phyloP scores from a whole-genome alignment of 2,329 filamentous ascomycete species.

The Aspergillus aculeatus region DNA sequence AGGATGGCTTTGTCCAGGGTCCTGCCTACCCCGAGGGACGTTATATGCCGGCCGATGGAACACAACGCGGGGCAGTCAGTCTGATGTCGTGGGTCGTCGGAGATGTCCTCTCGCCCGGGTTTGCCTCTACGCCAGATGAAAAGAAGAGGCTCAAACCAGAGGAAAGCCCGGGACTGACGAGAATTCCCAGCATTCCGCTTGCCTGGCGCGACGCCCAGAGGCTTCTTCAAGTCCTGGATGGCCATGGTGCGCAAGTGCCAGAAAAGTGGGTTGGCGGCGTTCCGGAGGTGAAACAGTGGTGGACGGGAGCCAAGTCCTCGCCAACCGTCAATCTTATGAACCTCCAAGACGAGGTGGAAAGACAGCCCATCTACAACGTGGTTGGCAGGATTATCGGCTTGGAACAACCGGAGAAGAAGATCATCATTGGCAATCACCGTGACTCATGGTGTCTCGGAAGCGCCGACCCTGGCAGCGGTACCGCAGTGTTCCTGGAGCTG shows the following conservation, averaged over 20 bases:
- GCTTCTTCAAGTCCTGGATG: conserved; percentile 72
- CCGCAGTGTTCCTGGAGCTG: conserved; percentile 87
- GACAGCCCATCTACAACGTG: conserved; percentile 89
- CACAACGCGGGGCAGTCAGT: conserved; percentile 79
- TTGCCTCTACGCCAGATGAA: conserved; percentile 55
- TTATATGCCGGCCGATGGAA: conserved; percentile 76
- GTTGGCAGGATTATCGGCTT: conserved; percentile 80
- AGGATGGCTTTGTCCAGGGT: conserved; percentile 77
- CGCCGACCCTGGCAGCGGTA: conserved; percentile 80
- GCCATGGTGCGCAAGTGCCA: conserved; percentile 68
- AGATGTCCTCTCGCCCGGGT: conserved; percentile 89
- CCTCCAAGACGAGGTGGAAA: conserved; percentile 76
- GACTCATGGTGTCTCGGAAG: conserved; percentile 91
- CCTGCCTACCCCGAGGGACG: conserved; percentile 72
- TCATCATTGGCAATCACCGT: conserved; percentile 90
- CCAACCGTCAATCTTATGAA: conserved; percentile 81
- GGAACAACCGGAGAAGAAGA: conserved; percentile 77
- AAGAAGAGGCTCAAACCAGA: conserved; percentile 65
- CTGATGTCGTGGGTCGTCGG: conserved; percentile 80
- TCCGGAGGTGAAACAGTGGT: conserved; percentile 75
- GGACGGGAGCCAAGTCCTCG: conserved; percentile 73
- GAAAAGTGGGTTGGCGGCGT: conserved; percentile 74
- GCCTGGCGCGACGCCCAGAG: conserved; percentile 85
- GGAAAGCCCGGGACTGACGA: conserved; percentile 69
- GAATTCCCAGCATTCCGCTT: conserved; percentile 86